Conservation (phyloP, 805 yeast genomes). For the Ogataea saltuana region DNA sequence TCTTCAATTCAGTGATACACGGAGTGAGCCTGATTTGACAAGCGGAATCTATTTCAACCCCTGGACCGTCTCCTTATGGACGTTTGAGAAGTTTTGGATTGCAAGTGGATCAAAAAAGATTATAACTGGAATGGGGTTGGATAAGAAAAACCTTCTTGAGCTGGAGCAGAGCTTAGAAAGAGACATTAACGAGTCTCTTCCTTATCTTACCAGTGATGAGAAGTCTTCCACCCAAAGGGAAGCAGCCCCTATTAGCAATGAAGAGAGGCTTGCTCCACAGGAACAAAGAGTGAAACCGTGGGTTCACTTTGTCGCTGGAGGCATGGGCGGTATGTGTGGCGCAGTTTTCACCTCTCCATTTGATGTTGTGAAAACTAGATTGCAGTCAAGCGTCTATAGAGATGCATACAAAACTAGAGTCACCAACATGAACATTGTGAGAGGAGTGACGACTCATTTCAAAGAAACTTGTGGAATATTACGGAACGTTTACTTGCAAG, state of each 20-base stretch:
- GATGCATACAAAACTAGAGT: slow-evolving; percentile 46
- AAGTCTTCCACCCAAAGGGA: slow-evolving; percentile 55
- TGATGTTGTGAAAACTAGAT: slow-evolving; percentile 92
- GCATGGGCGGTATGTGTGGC: slow-evolving; percentile 97
- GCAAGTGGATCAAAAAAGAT: background rate
- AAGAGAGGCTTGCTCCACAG: background rate
- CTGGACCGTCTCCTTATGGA: too few species aligned
- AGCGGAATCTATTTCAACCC: background rate
- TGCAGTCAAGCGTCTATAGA: slow-evolving; percentile 85
- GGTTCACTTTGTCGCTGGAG: slow-evolving; percentile 91
- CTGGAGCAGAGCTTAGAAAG: slow-evolving; percentile 26
- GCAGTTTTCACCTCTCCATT: slow-evolving; percentile 92
- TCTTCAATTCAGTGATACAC: background rate
- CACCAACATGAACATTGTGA: slow-evolving; percentile 31
- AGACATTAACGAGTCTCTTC: slow-evolving; percentile 60
- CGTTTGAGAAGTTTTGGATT: too few species aligned
- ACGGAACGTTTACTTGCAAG: slow-evolving; percentile 63
- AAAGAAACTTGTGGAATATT: slow-evolving; percentile 78
- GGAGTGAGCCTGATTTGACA: slow-evolving; percentile 1
- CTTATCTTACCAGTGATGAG: slow-evolving; percentile 72
- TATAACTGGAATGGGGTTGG: slow-evolving; percentile 7
- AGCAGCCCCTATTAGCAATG: slow-evolving; percentile 30
- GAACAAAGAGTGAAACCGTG: slow-evolving; percentile 44
- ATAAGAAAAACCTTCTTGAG: slow-evolving; percentile 15
- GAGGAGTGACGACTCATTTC: slow-evolving; percentile 58